These are phyloP conservation scores for Alternaria alternata DNA, from an alignment of 2,329 filamentous ascomycete genomes.

Conservation along the genomic window DNA sequence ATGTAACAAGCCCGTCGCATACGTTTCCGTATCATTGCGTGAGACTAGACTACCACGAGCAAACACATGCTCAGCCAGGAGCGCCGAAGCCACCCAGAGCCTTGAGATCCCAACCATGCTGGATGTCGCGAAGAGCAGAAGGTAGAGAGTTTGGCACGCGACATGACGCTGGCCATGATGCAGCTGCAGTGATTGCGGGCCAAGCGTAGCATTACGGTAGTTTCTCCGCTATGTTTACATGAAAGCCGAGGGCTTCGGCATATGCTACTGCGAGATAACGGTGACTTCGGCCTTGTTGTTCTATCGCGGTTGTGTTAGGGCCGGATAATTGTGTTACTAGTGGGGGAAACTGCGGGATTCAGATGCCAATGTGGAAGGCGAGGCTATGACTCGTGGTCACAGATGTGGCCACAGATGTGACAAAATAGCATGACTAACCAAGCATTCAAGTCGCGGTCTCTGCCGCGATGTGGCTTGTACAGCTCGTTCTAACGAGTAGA, in stretches of 20 bases:
- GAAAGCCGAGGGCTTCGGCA: constrained; percentile 12
- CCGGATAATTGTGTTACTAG: constrained; percentile 9
- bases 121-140: constrained; percentile 1
- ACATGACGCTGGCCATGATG: not conserved
- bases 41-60: constrained; percentile 15
- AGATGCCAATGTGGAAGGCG: constrained; percentile 6
- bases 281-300: constrained; percentile 4
- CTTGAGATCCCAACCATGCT: constrained; percentile 18
- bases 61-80: constrained; percentile 12
- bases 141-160: not conserved
- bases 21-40: constrained; percentile 28
- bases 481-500: not conserved
- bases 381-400: constrained; percentile 7
- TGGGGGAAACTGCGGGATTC: not conserved
- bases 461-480: not conserved
- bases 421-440: constrained; percentile 6
- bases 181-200: not conserved
- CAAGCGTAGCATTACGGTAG: constrained; percentile 4
- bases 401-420: not conserved
- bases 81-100: constrained; percentile 21
- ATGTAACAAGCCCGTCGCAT: constrained; percentile 36
- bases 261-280: constrained; percentile 10
- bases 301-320: constrained; percentile 1
- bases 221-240: constrained; percentile 4
- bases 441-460: not conserved